Conservation (phyloP, 495 filamentous ascomycete genomes). For the Talaromyces stipitatus region DNA sequence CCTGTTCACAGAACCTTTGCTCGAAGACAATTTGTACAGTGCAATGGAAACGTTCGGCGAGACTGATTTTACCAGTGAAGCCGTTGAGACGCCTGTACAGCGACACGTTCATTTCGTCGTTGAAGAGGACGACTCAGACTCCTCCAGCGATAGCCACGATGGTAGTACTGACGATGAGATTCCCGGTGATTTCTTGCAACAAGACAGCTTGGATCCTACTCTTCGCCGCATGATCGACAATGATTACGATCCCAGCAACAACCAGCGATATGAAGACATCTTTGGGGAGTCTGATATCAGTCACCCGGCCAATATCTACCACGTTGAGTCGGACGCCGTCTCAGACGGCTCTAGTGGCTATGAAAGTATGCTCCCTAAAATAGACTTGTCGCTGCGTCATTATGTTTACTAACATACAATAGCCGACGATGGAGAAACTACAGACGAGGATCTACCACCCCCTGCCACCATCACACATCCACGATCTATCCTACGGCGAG, state of each 20-base stretch:
- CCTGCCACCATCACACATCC: conserved; percentile 47
- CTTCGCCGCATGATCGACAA: conserved; percentile 64
- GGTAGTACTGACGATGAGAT: conserved; percentile 50
- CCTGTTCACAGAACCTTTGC: conserved; percentile 38
- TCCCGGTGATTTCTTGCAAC: conserved; percentile 64
- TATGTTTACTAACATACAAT: conserved; percentile 44
- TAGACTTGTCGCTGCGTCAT: conserved; percentile 1
- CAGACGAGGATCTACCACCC: conserved; percentile 68
- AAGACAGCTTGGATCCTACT: conserved; percentile 59
- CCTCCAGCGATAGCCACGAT: conserved; percentile 38
- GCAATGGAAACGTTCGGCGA: conserved; percentile 40
- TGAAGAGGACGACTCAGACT: conserved; percentile 37
- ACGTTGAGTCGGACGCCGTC: conserved; percentile 45
- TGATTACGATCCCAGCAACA: conserved; percentile 36
- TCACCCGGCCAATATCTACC: conserved; percentile 37
- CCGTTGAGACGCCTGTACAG: conserved; percentile 31
- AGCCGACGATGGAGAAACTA: conserved; percentile 79
- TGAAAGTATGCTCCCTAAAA: conserved; percentile 50
- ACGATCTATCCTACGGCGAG: conserved; percentile 48
- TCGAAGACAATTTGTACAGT: conserved; percentile 44
- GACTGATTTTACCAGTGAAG: conserved; percentile 36
- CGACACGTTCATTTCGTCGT: conserved; percentile 42
- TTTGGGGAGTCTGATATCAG: conserved; percentile 38
- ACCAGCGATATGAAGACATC: conserved; percentile 35
- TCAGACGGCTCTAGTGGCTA: conserved; percentile 65